Base-by-base conservation (phyloP, 768 basidiomycete species). In the Leccinum obscurum region DNA sequence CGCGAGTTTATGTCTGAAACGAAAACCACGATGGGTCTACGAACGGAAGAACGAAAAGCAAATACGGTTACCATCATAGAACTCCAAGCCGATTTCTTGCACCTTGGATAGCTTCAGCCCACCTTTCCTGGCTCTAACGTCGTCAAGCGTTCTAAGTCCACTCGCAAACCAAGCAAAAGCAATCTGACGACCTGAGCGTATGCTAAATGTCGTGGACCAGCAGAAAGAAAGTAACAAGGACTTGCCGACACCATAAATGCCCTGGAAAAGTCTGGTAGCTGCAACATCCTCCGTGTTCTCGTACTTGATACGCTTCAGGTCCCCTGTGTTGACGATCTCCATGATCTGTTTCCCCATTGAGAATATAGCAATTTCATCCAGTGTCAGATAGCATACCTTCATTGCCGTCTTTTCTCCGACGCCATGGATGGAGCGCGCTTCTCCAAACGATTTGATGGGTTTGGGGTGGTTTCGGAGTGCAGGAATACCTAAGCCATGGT, bases 171-270 rank as follows among this genome's bases (percentile, higher is more conserved):
- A 93, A 65, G 84, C 76, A 60, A 80, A 81, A 2, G 94, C 92
- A 48, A 80, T 88, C 10, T 77, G 73, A 57, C 79, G 81, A 13
- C 93, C 90, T 90, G 56, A 20, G 22, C 30, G 24, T 41, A 51
- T 24, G 44, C 3, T 62, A 8, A 61, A 57, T 28, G 6, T 55
- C 22, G 28, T 24, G 48, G n/a, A 48, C 28, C 11, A 39, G 24
- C 7, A 57, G 34, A 39, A 15, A 34, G 44, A 55, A 59, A 11
- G 39, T 4, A 7, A 50, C 1, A 7, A n/a, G 11, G 57, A 74
- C 87, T 61, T 61, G 85, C 93, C 94, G 59, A 95, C 92, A 34
- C 91, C 93, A 66, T 95, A 95, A 48, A 97, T 88, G 8, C 90
- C 89, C 56, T 83, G 82, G 68, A 96, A 95, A 10, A 85, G 51